Base-by-base conservation (phyloP, 768 basidiomycete species). In the Mycena amicta region DNA sequence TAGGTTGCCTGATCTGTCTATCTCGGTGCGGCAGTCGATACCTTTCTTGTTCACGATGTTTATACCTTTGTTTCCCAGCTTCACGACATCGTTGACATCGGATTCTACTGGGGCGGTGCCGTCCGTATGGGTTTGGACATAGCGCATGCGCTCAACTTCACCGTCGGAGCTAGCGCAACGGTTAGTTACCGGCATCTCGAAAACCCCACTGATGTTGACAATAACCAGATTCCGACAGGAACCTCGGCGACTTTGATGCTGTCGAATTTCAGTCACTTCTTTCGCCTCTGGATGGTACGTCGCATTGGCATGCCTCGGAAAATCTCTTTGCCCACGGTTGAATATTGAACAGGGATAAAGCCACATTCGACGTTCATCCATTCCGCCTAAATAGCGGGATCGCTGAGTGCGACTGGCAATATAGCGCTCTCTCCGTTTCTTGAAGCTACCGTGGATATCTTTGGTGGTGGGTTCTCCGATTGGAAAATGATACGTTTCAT, bases 321-420 rank as follows among this genome's bases (percentile, higher is more conserved):
- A n/a, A n/a, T n/a, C n/a, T n/a, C n/a, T n/a, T n/a, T n/a, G n/a
- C n/a, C n/a, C n/a, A n/a, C n/a, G n/a, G n/a, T n/a, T n/a, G n/a
- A n/a, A n/a, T n/a, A n/a, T n/a, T n/a, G n/a, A n/a, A n/a, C n/a
- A n/a, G n/a, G n/a, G n/a, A n/a, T n/a, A n/a, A 49, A 18, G 33
- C 52, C 1, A 49, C 37, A 4, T 61, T 61, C n/a, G 47, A 61
- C n/a, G n/a, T 53, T 27, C 60, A 56, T 50, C 60, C 60, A 1
- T 61, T 61, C 52, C 28, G 55, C 23, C 43, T 61, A 28, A 61
- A 61, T 40, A n/a, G 50, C 45, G n/a, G 60, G 60, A 1, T 53
- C 55, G 25, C 51, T 61, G 22, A 26, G 28, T 1, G 37, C 39
- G 1, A 43, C 45, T 4, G 60, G 51, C 3, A 52, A 50, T 1